phyloP scores from a whole-genome alignment of 2,329 filamentous ascomycete species.

The Sporothrix inflata region DNA sequence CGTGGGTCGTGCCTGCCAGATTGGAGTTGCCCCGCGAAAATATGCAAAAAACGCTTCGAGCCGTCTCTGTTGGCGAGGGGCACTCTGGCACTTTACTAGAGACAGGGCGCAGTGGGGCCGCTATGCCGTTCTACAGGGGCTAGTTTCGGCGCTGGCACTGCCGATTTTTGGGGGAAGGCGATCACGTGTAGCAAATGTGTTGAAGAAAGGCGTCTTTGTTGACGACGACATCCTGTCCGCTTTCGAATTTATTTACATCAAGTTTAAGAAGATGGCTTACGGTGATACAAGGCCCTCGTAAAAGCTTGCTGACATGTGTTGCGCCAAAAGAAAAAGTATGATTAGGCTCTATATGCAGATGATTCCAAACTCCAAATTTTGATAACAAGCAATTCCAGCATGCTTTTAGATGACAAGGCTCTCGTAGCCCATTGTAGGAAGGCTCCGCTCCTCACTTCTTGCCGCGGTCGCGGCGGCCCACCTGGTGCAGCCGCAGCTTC shows the following conservation, averaged over 20 bases:
- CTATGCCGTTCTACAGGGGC: background rate
- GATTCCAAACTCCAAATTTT: background rate
- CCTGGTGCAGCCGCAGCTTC: conserved; percentile 61
- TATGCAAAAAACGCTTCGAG: conserved; percentile 21
- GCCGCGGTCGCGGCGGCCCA: conserved; percentile 50
- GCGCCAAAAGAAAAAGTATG: background rate
- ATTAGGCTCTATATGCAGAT: conserved; percentile 18
- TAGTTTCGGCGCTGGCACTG: background rate
- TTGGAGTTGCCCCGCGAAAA: conserved; percentile 29
- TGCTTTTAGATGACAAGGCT: background rate
- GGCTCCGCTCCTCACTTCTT: conserved; percentile 38
- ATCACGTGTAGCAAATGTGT: conserved; percentile 14
- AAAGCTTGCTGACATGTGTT: background rate
- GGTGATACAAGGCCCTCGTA: background rate
- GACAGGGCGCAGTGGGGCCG: conserved; percentile 17
- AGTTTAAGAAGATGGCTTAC: background rate
- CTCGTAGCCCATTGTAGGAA: background rate
- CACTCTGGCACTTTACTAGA: conserved; percentile 14
- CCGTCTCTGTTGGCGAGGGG: conserved; percentile 23
- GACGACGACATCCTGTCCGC: background rate
- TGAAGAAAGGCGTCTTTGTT: background rate
- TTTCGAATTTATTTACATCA: too few relatives aligned
- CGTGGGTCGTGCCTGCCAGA: conserved; percentile 22
- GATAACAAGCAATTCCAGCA: background rate
- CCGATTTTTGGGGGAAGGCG: background rate